phyloP scores from a whole-genome alignment of 1,139 yeast genomes.

The Blastobotrys capitulatus region DNA sequence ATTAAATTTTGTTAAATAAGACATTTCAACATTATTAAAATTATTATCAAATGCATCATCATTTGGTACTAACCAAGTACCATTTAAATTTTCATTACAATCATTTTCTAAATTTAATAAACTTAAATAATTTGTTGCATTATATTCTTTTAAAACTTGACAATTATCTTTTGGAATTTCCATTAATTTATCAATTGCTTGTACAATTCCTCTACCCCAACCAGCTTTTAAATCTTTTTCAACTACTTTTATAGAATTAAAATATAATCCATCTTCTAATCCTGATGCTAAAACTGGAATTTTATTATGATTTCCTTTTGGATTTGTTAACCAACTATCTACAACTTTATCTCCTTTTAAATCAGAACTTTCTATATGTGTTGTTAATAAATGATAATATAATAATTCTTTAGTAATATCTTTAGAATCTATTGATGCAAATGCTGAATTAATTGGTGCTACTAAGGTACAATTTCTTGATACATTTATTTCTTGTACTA shows the following conservation, averaged over 20 bases:
- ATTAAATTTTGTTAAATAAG: constrained; percentile 35
- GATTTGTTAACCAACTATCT: constrained; percentile 1
- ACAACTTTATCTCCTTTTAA: constrained; percentile 8
- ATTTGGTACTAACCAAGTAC: constrained; percentile 43
- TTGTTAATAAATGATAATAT: constrained; percentile 34
- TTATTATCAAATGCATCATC: constrained; percentile 35
- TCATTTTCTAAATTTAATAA: constrained; percentile 23
- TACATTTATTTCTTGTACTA: constrained; percentile 62
- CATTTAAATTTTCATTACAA: constrained; percentile 14
- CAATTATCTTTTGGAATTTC: constrained; percentile 42
- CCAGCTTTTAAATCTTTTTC: constrained; percentile 62
- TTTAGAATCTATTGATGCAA: constrained; percentile 34
- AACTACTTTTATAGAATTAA: constrained; percentile 35
- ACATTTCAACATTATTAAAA: constrained; percentile 43
- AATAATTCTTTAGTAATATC: constrained; percentile 29
- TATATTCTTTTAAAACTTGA: constrained; percentile 33
- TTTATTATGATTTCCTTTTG: neutral
- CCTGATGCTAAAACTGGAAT: constrained; percentile 6
- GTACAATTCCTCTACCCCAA: constrained; percentile 67
- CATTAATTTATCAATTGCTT: constrained; percentile 57
- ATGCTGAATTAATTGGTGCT: constrained; percentile 88
- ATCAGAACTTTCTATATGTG: constrained; percentile 22
- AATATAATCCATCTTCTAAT: neutral
- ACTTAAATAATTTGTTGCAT: constrained; percentile 21
- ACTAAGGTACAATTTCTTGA: constrained; percentile 65